Percentiles rank a stretch among this genome's conserved stretches.
phyloP scores from a whole-genome alignment of 192 early-diverging fungal species.

The Coemansia sp. region DNA sequence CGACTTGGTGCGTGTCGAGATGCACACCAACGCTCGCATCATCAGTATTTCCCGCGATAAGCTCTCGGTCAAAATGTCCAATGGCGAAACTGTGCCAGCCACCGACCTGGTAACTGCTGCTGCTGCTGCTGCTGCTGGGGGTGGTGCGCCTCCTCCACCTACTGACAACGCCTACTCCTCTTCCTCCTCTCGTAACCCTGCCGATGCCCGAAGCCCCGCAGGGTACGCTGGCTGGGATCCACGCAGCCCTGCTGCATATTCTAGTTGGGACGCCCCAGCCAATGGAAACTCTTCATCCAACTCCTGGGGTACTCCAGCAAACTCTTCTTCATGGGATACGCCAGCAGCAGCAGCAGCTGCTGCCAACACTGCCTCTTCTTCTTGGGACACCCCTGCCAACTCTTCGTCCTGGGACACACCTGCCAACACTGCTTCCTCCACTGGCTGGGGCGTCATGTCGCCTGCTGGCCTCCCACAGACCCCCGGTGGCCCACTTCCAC shows the following conservation, averaged over 20 bases:
- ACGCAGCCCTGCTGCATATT: slow-evolving; percentile 13
- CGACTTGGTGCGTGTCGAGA: slow-evolving; percentile 74
- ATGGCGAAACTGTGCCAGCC: slow-evolving; percentile 55
- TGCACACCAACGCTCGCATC: slow-evolving; percentile 83
- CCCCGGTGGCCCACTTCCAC: slow-evolving; percentile 24
- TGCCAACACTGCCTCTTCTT: neutral
- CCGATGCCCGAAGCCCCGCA: slow-evolving; percentile 10
- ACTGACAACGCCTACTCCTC: too few species aligned
- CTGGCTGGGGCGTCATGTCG: slow-evolving; percentile 50
- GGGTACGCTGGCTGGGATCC: slow-evolving; percentile 58
- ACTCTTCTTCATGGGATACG: slow-evolving; percentile 1
- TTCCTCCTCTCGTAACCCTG: too few species aligned
- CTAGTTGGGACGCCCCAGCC: slow-evolving; percentile 58
- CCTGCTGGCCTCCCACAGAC: slow-evolving; percentile 38
- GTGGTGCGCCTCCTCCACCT: slow-evolving; percentile 17
- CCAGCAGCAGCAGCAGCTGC: slow-evolving; percentile 1
- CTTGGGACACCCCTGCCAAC: neutral
- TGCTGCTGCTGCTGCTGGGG: slow-evolving; percentile 1
- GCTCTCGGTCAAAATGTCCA: slow-evolving; percentile 62
- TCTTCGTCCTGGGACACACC: slow-evolving; percentile 4
- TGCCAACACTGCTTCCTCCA: neutral
- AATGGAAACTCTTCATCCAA: too few species aligned
- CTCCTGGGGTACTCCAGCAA: slow-evolving; percentile 3
- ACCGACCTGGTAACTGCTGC: slow-evolving; percentile 12
- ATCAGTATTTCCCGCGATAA: slow-evolving; percentile 79